Conservation (phyloP, 345 rosid species). For the Ceriops zippeliana region DNA sequence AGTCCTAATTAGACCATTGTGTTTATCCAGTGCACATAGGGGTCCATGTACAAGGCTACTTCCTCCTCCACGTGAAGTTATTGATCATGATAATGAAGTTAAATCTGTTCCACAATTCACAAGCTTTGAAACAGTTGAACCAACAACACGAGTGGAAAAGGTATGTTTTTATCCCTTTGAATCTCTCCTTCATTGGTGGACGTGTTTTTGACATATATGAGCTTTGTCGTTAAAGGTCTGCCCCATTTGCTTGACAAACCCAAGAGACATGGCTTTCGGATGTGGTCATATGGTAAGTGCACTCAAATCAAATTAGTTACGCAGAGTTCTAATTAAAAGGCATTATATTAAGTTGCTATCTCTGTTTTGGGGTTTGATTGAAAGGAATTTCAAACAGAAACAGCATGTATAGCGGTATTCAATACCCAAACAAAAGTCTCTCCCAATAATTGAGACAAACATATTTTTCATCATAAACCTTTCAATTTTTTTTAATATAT, state of each 20-base stretch:
- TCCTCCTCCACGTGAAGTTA: conserved; percentile 71
- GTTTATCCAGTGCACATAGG: conserved; percentile 38
- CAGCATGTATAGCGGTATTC: too few species aligned
- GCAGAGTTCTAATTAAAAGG: too few species aligned
- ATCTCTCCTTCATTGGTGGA: neutral
- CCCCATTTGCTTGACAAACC: conserved; percentile 88
- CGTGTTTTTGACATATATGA: conserved; percentile 4
- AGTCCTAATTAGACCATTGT: conserved; percentile 13
- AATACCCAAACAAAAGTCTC: too few species aligned
- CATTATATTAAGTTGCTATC: neutral
- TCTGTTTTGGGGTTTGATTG: too few species aligned
- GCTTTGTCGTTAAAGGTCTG: conserved; percentile 57
- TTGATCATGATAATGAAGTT: conserved; percentile 55
- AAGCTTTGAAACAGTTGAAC: conserved; percentile 35
- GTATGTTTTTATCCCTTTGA: conserved; percentile 27
- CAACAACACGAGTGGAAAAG: conserved; percentile 34
- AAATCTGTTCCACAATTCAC: conserved; percentile 32
- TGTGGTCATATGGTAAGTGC: conserved; percentile 84
- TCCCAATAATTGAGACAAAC: too few species aligned
- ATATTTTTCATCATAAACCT: too few species aligned
- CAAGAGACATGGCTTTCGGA: conserved; percentile 93
- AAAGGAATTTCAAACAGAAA: too few species aligned
- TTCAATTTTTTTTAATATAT: too few species aligned
- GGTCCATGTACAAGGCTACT: conserved; percentile 45
- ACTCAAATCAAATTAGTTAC: conserved; percentile 9